A percentile compares a stretch with the other conserved stretches of the same genome.
phyloP scores from a whole-genome alignment of 305 asterid genomes.

The Fraxinus velutina region DNA sequence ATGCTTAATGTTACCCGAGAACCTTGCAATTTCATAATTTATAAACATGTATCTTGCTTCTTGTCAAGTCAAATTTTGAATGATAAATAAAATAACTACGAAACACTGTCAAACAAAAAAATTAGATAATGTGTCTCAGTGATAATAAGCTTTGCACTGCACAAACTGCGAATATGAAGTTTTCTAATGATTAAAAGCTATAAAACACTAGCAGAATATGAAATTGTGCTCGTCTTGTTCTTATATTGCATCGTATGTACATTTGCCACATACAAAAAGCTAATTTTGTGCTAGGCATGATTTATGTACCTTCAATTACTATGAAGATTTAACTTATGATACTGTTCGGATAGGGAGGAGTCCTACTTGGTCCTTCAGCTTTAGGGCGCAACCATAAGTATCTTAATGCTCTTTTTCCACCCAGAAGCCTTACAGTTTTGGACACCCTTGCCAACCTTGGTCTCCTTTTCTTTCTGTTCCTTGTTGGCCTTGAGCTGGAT shows the following conservation, averaged over 20 bases:
- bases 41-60: not conserved
- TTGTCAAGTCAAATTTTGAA: not conserved
- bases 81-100: not conserved
- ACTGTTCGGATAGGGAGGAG: slow-evolving; percentile 62
- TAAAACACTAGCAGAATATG: not conserved
- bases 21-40: not conserved
- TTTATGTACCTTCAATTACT: not conserved
- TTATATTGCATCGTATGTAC: not conserved
- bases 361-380: slow-evolving; percentile 89
- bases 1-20: not conserved
- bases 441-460: slow-evolving; percentile 88
- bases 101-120: not conserved
- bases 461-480: slow-evolving; percentile 74
- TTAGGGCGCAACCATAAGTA: slow-evolving; percentile 55
- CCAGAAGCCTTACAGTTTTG: slow-evolving; percentile 66
- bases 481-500: slow-evolving; percentile 86
- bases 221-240: not conserved
- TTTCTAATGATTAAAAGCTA: not conserved
- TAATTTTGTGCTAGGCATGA: not conserved
- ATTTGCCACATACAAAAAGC: not conserved
- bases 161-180: not conserved
- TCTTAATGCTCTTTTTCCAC: slow-evolving; percentile 59
- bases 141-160: not conserved
- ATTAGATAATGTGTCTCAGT: not conserved
- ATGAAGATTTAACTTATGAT: not conserved